Conservation (phyloP, 352 stramenopile genomes). For the Detonula confervacea region DNA sequence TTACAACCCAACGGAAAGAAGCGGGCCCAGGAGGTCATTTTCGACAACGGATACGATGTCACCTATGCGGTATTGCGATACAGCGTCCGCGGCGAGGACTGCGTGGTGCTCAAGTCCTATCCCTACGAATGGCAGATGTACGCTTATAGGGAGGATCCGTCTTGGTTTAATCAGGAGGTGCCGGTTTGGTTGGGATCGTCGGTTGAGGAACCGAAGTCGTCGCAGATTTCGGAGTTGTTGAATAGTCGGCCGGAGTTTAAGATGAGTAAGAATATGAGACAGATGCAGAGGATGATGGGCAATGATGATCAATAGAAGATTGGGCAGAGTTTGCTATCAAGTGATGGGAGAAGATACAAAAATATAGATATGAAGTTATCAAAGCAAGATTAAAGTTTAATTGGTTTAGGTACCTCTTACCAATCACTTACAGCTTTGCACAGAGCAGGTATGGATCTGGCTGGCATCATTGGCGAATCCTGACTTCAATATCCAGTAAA, state of each 20-base stretch:
- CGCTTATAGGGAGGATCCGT: conserved; percentile 73
- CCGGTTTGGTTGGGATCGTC: conserved; percentile 68
- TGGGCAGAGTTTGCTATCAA: too few species aligned
- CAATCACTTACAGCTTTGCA: too few species aligned
- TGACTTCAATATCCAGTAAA: too few species aligned
- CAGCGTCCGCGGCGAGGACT: conserved; percentile 73
- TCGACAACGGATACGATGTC: conserved; percentile 70
- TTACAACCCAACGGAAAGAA: conserved; percentile 73
- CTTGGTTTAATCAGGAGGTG: conserved; percentile 57
- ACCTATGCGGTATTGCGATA: conserved; percentile 74
- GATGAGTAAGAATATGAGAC: conserved; percentile 80
- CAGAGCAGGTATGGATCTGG: too few species aligned
- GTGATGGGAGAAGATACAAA: too few species aligned
- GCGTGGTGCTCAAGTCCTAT: conserved; percentile 78
- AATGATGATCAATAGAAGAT: conserved; percentile 59
- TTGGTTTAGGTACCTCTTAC: too few species aligned
- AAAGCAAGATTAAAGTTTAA: too few species aligned
- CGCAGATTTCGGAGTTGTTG: conserved; percentile 65
- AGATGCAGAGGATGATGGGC: conserved; percentile 74
- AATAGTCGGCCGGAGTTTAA: conserved; percentile 77
- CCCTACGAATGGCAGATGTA: conserved; percentile 85
- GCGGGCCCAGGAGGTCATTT: conserved; percentile 74
- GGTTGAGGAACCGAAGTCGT: conserved; percentile 66
- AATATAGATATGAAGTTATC: too few species aligned
- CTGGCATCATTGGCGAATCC: too few species aligned